Evolutionary conservation across 164 flowering plant species (phyloP), one percentile per base, ranked within the genome.

Genomic region (Kingdonia uniflora): DNA sequence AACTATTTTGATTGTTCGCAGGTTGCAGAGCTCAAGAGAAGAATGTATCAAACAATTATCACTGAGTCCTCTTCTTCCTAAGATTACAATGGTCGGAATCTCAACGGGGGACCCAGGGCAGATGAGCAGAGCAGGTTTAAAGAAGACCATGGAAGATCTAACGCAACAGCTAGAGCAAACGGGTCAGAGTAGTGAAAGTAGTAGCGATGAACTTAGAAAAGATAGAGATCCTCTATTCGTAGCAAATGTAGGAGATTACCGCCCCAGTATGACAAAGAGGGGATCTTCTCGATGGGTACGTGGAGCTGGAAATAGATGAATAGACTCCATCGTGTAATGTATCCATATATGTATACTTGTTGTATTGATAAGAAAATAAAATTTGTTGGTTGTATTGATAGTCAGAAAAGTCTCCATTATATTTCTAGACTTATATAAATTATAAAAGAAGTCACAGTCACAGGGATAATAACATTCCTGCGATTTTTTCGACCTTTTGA

Each of bases 221-320:
- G 85, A 82, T 23, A 76, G 89, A 64, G 96, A 92, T 74, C 98
- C 98, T 1, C 72, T 92, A 7, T 92, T 92, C 62, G 96, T 92
- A 5, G 96, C 99, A 24, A 88, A 88, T 68, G 83, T 92, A 19
- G 94, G 91, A 49, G 87, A 81, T 65, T 78, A 75, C 62, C 64
- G 70, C 61, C 67, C 85, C 2, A 68, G 78, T 15, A 40, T 73
- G 56, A 54, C 76, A n/a, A 80, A 69, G 67, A 61, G 75, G 0
- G 71, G 80, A 51, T 68, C 89, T 19, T 43, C 75, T 33, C 69
- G 79, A 52, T 76, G 74, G 80, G 70, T 78, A 45, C 78, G 77
- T n/a, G n/a, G n/a, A 33, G 70, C 68, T 13, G 65, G 69, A 57
- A 62, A 47, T 55, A 51, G 53, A 23, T 68, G 49, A 57, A 6